phyloP scores from a whole-genome alignment of 345 rosid species.

The Trapa incisa region DNA sequence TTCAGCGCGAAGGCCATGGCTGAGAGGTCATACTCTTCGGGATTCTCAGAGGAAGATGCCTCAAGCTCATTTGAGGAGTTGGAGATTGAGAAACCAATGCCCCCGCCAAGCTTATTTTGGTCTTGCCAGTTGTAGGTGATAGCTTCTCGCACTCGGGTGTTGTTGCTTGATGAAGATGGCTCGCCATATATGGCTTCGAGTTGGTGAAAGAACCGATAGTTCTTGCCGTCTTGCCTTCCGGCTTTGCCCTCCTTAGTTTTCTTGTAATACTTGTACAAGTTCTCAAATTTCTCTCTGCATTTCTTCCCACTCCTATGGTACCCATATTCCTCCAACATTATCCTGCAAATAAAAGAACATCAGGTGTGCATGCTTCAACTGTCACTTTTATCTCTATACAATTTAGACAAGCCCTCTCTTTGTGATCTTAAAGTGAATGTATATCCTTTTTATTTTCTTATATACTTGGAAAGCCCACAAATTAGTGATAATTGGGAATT shows the following conservation, averaged over 20 bases:
- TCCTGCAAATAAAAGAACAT: conserved; percentile 13
- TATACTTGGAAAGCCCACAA: not conserved
- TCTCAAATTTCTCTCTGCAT: conserved; percentile 56
- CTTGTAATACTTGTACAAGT: conserved; percentile 54
- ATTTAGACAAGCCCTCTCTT: too few species aligned
- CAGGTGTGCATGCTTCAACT: too few species aligned
- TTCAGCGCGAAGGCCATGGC: conserved; percentile 40
- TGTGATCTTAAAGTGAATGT: too few species aligned
- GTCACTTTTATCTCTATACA: too few species aligned
- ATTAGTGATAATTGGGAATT: not conserved
- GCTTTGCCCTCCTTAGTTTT: conserved; percentile 54
- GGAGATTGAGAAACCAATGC: conserved; percentile 28
- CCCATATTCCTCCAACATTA: conserved; percentile 46
- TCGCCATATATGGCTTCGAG: conserved; percentile 47
- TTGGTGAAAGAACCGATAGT: conserved; percentile 47
- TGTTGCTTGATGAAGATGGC: conserved; percentile 11
- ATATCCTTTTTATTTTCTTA: too few species aligned
- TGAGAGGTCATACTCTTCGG: conserved; percentile 27
- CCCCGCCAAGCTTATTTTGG: conserved; percentile 10
- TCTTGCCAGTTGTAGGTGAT: conserved; percentile 10
- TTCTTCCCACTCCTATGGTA: conserved; percentile 47
- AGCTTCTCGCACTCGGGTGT: conserved; percentile 6
- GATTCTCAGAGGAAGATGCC: conserved; percentile 31
- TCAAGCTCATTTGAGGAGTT: conserved; percentile 35
- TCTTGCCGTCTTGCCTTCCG: conserved; percentile 48